These are phyloP conservation scores for Paxillus rubicundulus DNA, from an alignment of 768 basidiomycete species.

Conservation along the genomic window DNA sequence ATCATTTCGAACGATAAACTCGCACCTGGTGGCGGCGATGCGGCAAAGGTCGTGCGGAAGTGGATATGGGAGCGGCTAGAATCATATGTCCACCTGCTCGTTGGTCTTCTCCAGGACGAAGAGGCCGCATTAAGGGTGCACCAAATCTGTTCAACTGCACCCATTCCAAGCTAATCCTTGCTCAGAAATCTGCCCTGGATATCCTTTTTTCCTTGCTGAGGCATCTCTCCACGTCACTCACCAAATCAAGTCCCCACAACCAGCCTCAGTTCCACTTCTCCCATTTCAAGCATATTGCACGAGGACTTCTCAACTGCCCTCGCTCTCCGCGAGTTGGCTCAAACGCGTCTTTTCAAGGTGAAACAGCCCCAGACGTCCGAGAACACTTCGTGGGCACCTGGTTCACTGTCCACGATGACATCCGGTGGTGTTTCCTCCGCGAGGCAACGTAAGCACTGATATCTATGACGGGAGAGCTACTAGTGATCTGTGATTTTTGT, in stretches of 20 bases:
- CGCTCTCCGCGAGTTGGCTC: constrained; percentile 37
- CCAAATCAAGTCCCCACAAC: constrained; percentile 38
- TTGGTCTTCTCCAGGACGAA: constrained; percentile 69
- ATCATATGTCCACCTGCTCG: constrained; percentile 65
- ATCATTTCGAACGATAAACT: constrained; percentile 61
- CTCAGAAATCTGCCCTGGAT: constrained; percentile 65
- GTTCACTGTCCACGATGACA: constrained; percentile 76
- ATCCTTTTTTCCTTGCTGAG: constrained; percentile 77
- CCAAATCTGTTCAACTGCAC: constrained; percentile 1
- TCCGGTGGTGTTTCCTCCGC: constrained; percentile 87
- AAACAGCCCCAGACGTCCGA: constrained; percentile 58
- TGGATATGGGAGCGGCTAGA: constrained; percentile 83
- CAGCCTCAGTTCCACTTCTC: constrained; percentile 67
- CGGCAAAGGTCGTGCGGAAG: constrained; percentile 56
- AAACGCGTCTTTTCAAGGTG: constrained; percentile 27
- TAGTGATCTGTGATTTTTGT: constrained; percentile 1
- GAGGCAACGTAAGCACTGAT: constrained; percentile 60
- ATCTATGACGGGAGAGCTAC: not conserved
- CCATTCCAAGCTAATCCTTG: constrained; percentile 2
- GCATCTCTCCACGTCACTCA: constrained; percentile 68
- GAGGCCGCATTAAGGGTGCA: constrained; percentile 74
- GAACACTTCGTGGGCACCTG: constrained; percentile 66
- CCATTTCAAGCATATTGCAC: constrained; percentile 64
- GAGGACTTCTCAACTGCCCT: constrained; percentile 61
- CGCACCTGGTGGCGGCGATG: constrained; percentile 46